Evolutionary conservation across 23 red algal genomes (phyloP).

Genomic region (Cyanidiococcus yangmingshanensis): DNA sequence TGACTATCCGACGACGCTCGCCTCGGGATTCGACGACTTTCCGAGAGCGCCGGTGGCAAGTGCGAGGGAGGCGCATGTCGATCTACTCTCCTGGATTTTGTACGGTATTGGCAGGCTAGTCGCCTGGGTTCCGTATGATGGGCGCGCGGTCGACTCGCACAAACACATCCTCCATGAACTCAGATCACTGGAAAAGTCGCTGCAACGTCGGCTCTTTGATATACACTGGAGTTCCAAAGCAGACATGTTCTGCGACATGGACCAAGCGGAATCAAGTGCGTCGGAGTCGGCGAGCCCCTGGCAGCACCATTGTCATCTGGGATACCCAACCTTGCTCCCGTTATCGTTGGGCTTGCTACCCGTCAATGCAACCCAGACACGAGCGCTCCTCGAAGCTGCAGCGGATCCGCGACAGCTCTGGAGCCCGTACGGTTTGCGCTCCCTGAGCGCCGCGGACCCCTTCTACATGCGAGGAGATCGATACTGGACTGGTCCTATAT

Average conservation of each 20-base stretch:
- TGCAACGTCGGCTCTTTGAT: neutral
- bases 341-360: conserved; percentile 53
- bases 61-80: conserved; percentile 58
- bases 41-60: conserved; percentile 40
- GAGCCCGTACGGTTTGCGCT: conserved; percentile 46
- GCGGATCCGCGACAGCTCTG: conserved; percentile 32
- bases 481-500: conserved; percentile 97
- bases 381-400: conserved; percentile 42
- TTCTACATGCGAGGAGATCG: conserved; percentile 59
- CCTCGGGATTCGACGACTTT: conserved; percentile 95
- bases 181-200: neutral
- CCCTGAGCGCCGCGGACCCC: conserved; percentile 38
- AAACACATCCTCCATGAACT: neutral
- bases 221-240: neutral
- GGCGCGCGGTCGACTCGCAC: neutral
- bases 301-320: conserved; percentile 46
- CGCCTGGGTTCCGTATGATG: neutral
- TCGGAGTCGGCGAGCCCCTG: neutral
- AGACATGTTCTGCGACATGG: neutral
- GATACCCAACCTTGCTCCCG: conserved; percentile 75
- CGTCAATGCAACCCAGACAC: conserved; percentile 36
- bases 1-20: conserved; percentile 56
- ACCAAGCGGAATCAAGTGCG: too few species aligned
- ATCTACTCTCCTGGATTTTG: conserved; percentile 72
- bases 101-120: neutral